These are phyloP conservation scores for Carex scoparia DNA, from an alignment of 176 grass and related monocot species.

Conservation along the genomic window DNA sequence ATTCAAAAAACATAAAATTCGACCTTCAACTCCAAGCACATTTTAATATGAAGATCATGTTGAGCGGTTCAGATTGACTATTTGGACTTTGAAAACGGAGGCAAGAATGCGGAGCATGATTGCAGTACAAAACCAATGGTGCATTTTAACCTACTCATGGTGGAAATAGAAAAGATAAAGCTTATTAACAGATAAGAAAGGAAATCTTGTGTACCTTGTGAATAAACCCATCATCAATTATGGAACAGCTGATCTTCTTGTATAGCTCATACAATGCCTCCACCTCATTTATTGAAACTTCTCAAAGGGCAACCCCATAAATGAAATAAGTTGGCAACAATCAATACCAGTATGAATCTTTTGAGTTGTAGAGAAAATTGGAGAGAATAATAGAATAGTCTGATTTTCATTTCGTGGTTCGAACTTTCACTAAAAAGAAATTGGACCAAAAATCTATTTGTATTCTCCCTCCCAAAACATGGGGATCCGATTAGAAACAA, in stretches of 20 bases:
- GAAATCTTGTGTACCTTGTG: conserved; percentile 49
- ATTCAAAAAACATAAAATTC: too few relatives aligned
- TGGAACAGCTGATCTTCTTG: conserved; percentile 79
- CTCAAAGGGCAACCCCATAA: not conserved
- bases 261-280: conserved; percentile 79
- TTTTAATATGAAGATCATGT: too few relatives aligned
- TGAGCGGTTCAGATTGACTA: too few relatives aligned
- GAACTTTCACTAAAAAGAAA: not conserved
- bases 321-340: conserved; percentile 6
- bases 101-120: too few relatives aligned
- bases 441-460: not conserved
- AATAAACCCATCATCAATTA: conserved; percentile 71
- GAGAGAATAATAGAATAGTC: not conserved
- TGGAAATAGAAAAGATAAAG: not conserved
- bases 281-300: conserved; percentile 81
- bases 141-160: not conserved
- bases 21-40: too few relatives aligned
- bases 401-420: not conserved
- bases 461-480: not conserved
- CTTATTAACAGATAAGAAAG: not conserved
- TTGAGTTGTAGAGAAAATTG: not conserved
- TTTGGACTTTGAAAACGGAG: too few relatives aligned
- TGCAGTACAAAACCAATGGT: too few relatives aligned
- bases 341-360: not conserved
- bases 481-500: not conserved